Evolutionary conservation across 2,329 filamentous ascomycete species (phyloP), one percentile per base, ranked within the genome.

Genomic region (Penicillium sp.): DNA sequence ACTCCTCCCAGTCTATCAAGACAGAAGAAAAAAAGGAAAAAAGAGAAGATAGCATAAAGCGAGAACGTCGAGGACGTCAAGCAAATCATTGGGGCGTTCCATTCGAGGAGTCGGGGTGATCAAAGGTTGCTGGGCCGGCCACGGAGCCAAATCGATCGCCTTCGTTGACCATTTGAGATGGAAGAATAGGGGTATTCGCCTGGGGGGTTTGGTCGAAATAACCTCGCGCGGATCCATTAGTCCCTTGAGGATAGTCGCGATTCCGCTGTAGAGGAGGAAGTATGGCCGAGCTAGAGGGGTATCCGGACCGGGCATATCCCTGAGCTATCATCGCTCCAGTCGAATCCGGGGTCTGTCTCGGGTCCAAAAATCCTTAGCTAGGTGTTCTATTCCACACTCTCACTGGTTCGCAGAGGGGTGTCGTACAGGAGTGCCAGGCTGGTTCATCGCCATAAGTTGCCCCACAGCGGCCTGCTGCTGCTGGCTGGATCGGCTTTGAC

Each of bases 391-490:
- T 60, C 55, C 50, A 51, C 36, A 45, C 60, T 50, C 57, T 65
- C 63, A 68, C 60, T 62, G 62, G 58, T 59, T 65, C 53, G 63
- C 57, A 59, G 61, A 63, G 61, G 63, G 62, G 63, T 67, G 65
- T 61, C 71, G 66, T 74, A 75, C 71, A 70, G 72, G 72, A 58
- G 72, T 74, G 47, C 70, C 69, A 59, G 71, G 69, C 59, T 69
- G 70, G 55, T 73, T 74, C 65, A 73, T 71, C 59, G 70, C 67
- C 58, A 71, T 71, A 46, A 75, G 46, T 45, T 71, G 69, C 60
- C 73, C 71, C 68, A 75, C 72, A 11, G 71, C 65, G 21, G 72
- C 72, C 60, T 75, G 72, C 50, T 52, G 49, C 36, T 50, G 48
- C 46, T 74, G 72, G 59, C 66, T 70, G 31, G 68, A 59, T 48